Conservation (phyloP, 306 rosid genomes). For the Rosa lucieae region DNA sequence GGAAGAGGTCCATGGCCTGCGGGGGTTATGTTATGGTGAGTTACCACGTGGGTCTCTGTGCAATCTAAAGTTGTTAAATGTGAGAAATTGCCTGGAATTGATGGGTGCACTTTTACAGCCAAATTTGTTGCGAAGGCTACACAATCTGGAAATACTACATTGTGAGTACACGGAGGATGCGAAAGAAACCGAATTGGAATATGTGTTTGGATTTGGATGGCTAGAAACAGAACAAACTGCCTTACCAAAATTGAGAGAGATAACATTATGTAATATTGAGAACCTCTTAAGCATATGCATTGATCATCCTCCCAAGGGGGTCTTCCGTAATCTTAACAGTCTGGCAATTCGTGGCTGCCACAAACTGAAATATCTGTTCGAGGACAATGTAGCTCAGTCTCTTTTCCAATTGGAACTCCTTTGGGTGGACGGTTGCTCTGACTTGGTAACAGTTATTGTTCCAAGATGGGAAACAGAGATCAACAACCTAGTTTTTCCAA, state of each 20-base stretch:
- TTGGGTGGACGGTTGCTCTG: not conserved
- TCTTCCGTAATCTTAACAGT: not conserved
- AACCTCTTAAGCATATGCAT: not conserved
- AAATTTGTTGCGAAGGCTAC: not conserved
- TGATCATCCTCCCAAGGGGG: rapidly evolving
- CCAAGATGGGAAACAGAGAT: not conserved
- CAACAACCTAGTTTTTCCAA: not conserved
- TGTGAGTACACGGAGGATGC: not conserved
- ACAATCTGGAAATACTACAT: not conserved
- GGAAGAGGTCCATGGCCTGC: not conserved
- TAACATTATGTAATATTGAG: not conserved
- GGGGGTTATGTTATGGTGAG: not conserved
- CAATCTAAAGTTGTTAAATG: not conserved
- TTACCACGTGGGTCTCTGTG: not conserved
- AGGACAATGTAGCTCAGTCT: not conserved
- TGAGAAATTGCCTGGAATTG: not conserved
- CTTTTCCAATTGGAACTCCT: not conserved
- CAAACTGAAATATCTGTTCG: not conserved
- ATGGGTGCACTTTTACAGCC: rapidly evolving
- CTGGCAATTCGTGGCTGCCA: not conserved
- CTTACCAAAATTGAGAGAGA: not conserved
- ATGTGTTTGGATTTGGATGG: not conserved
- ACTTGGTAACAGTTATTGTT: not conserved
- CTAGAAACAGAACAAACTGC: not conserved
- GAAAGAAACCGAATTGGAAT: not conserved